Percentiles rank a stretch among this genome's conserved stretches.
Evolutionary conservation across 495 filamentous ascomycete genomes (phyloP).

Genomic region (Xylona heveae): DNA sequence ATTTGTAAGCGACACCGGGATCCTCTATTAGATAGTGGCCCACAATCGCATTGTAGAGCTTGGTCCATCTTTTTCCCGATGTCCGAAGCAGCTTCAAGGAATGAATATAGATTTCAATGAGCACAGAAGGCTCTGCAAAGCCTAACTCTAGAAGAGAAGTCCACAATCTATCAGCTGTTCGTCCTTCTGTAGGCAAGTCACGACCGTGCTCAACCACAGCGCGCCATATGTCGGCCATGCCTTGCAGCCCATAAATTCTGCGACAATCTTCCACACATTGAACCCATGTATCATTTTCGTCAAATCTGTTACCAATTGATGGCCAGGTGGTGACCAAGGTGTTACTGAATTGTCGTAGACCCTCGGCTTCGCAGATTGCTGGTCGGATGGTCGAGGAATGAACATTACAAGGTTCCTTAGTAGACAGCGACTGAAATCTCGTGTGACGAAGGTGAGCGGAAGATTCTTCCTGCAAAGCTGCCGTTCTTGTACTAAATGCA

Average conservation of each 20-base stretch:
- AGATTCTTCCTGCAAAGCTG: too few relatives aligned
- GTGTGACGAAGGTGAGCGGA: too few relatives aligned
- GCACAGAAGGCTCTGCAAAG: conserved; percentile 21
- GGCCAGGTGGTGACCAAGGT: too few relatives aligned
- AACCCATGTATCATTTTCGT: too few relatives aligned
- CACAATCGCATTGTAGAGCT: conserved; percentile 28
- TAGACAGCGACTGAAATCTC: too few relatives aligned
- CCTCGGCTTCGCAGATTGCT: too few relatives aligned
- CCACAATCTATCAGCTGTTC: conserved; percentile 34
- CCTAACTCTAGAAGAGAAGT: conserved; percentile 27
- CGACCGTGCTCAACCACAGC: conserved; percentile 27
- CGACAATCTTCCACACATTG: too few relatives aligned
- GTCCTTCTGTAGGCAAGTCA: conserved; percentile 25
- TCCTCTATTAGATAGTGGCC: conserved; percentile 21
- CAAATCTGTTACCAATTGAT: too few relatives aligned
- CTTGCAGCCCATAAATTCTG: conserved; percentile 34
- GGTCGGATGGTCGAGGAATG: too few relatives aligned
- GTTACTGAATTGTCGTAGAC: too few relatives aligned
- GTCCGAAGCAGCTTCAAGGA: conserved; percentile 26
- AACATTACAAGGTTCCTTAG: too few relatives aligned
- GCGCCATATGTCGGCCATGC: conserved; percentile 39
- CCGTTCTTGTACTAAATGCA: too few relatives aligned
- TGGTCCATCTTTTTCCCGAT: conserved; percentile 21
- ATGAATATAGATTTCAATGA: conserved; percentile 31
- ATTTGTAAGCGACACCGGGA: conserved; percentile 20